Evolutionary conservation across 768 basidiomycete species (phyloP), one percentile per base, ranked within the genome.

Genomic region (Leccinum incarnatum): DNA sequence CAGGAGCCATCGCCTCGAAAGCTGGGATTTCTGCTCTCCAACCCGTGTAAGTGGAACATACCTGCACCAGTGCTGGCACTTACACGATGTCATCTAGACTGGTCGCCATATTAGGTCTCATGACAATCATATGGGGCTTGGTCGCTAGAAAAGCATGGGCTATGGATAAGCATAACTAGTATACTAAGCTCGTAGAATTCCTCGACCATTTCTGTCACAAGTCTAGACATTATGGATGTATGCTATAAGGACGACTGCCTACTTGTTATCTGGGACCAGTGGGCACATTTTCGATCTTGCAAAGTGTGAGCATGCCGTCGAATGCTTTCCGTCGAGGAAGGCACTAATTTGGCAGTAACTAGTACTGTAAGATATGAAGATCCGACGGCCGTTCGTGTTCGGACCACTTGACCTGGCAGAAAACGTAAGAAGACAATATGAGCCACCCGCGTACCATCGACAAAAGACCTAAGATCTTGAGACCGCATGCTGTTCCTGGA

Each of bases 221-320:
- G 12, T 21, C 36, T 6, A 23, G 21, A 7, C 12, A 29, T 59
- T 21, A 29, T n/a, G 1, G 5, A n/a, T 8, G 12, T 52, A 17
- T 25, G 17, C 1, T 34, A 34, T 4, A 27, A 6, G 2, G 12
- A 17, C 10, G 9, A 54, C 10, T 45, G 14, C n/a, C 10, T 29
- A 95, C 54, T 92, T 76, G 69, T 93, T 95, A 72, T 95, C 34
- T 95, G 3, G 85, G 83, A 2, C 93, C 93, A 0, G 94, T 98
- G 9, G 94, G 83, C 1, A 97, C 93, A 62, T 95, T 92, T 77
- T 99, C 96, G 56, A 99, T 93, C 73, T 98, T 98, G 63, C 96
- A 81, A 51, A 98, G 79, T 4, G 94, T 96, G 59, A 99, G 83
- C 89, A 98, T 91, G 25, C 93, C 93, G 57, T 97, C 92, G 62